Evolutionary conservation across 1,139 yeast species (phyloP).

Genomic region (Yamadazyma diospyri): DNA sequence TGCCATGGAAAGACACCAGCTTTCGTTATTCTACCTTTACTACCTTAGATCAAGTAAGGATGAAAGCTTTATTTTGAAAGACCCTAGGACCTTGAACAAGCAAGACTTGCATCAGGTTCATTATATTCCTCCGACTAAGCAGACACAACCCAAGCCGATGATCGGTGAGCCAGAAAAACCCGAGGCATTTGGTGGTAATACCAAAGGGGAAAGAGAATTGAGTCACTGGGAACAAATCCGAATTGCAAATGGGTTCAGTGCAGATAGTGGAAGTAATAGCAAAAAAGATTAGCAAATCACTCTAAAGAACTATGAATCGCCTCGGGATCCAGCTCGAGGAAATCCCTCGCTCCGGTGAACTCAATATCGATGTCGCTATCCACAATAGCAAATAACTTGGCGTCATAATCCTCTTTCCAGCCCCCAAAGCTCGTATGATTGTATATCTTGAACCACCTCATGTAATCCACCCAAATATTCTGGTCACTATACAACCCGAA

Average conservation of each 20-base stretch:
- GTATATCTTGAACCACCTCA: slow-evolving; percentile 18
- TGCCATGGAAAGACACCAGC: slow-evolving; percentile 35
- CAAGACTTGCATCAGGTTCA: slow-evolving; percentile 25
- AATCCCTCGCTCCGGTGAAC: not conserved
- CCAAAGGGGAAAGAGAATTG: slow-evolving; percentile 11
- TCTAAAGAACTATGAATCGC: too few relatives aligned
- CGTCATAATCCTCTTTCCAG: slow-evolving; percentile 3
- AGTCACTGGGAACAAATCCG: slow-evolving; percentile 34
- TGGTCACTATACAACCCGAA: slow-evolving; percentile 19
- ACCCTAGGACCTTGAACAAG: slow-evolving; percentile 32
- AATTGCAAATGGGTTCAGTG: slow-evolving; percentile 25
- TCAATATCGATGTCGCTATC: not conserved
- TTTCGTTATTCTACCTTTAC: slow-evolving; percentile 35
- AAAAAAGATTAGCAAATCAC: too few relatives aligned
- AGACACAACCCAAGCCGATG: slow-evolving; percentile 5
- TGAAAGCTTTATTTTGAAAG: slow-evolving; percentile 32
- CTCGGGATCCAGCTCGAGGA: slow-evolving; percentile 2
- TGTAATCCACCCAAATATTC: slow-evolving; percentile 28
- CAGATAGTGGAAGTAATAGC: not conserved
- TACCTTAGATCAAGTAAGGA: slow-evolving; percentile 32
- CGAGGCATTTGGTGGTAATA: slow-evolving; percentile 6
- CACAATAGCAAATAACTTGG: not conserved
- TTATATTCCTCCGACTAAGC: slow-evolving; percentile 19
- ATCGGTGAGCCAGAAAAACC: slow-evolving; percentile 7
- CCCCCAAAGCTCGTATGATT: slow-evolving; percentile 4